Conservation (phyloP, 2,329 filamentous ascomycete species). For the Fusarium succisae region DNA sequence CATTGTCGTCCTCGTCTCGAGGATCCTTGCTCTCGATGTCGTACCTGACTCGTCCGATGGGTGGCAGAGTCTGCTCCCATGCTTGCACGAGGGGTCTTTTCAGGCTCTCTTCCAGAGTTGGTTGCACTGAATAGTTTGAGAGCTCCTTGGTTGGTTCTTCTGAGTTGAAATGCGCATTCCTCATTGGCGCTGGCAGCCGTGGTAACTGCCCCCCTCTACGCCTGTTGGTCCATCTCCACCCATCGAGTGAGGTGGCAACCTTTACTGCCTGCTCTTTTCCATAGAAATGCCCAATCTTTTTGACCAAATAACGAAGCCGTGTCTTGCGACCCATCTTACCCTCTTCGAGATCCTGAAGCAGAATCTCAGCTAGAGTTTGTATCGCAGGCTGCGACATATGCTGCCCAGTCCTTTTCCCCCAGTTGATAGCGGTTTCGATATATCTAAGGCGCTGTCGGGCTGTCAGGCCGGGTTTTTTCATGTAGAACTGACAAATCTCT, state of each 20-base stretch:
- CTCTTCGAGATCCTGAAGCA: conserved; percentile 48
- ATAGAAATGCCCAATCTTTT: conserved; percentile 42
- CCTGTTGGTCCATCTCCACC: conserved; percentile 38
- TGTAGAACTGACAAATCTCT: conserved; percentile 45
- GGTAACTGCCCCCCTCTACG: neutral
- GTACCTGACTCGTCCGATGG: neutral
- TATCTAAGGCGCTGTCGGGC: conserved; percentile 46
- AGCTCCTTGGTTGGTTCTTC: neutral
- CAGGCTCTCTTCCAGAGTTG: neutral
- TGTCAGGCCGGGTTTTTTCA: conserved; percentile 41
- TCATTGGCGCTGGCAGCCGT: conserved; percentile 3
- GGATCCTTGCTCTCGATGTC: neutral
- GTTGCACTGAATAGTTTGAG: neutral
- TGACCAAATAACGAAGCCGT: conserved; percentile 46
- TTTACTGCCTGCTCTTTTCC: conserved; percentile 31
- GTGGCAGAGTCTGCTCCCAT: neutral
- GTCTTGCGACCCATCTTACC: conserved; percentile 46
- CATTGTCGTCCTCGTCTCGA: neutral
- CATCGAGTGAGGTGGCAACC: conserved; percentile 23
- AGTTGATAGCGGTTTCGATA: conserved; percentile 41
- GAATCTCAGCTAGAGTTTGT: conserved; percentile 38
- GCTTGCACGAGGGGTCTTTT: neutral
- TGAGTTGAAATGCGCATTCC: neutral
- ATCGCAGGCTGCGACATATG: conserved; percentile 42
- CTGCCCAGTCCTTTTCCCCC: conserved; percentile 36